Base-by-base conservation (phyloP, 1,139 yeast genomes). In the Taiozyma sp. region DNA sequence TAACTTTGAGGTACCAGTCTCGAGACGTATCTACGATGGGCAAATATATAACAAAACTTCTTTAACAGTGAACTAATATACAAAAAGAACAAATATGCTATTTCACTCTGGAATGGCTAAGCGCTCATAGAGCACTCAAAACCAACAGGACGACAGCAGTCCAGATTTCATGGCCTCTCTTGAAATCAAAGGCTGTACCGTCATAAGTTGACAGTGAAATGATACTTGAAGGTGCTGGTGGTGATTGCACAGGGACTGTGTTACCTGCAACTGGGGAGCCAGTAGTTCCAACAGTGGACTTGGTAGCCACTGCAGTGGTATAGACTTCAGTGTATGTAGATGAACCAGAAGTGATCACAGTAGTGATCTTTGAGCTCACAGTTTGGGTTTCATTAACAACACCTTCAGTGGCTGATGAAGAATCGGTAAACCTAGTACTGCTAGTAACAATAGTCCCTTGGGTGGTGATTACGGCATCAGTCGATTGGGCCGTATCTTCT, bases 111-210 rank as follows among this genome's bases (percentile, higher is more conserved):
- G 32, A 29, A 8, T 29, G 19, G 19, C 34, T 4, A 30, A 14
- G 16, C 8, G 16, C 16, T 47, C 43, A 42, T 13, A 36, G 22
- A 3, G 39, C 7, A 13, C 30, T 22, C 36, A 49, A 22, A 19
- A 27, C 22, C 10, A 49, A 22, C 14, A 39, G 8, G 1, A 36
- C 23, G 8, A 36, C 13, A 16, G 23, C 14, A 9, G 12, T 36
- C 22, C 23, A 43, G 13, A 22, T 14, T 5, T 34, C 9, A 24
- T 19, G n/a, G 23, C 23, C 14, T 47, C 50, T 46, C 46, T 50
- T 52, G 38, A 44, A 46, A 27, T 47, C 49, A 29, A n/a, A 19
- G 29, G 46, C 57, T 39, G 42, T 30, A 30, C 55, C 57, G 39
- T 52, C 51, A 42, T 38, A 52, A 14, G 42, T 43, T 24, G 47